A percentile compares a stretch with the other conserved stretches of the same genome.
Evolutionary conservation across 148 eudicot genomes (phyloP).

Genomic region (Cornus florida): DNA sequence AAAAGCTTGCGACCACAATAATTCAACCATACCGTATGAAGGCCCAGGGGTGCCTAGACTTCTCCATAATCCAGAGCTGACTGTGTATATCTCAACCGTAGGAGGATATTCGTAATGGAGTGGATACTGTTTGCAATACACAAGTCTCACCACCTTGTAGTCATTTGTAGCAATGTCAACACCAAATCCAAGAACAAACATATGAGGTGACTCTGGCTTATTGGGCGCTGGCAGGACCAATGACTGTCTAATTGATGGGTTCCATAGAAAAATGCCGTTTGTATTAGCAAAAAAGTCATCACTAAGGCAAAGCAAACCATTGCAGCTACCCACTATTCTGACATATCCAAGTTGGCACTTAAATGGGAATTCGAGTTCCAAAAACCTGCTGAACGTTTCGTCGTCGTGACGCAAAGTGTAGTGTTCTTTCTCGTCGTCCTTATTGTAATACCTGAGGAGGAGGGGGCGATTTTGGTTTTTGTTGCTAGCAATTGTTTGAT

Average conservation of each 20-base stretch:
- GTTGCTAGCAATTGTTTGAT: not conserved
- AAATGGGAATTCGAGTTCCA: conserved; percentile 23
- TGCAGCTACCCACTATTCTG: conserved; percentile 32
- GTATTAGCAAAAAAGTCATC: conserved; percentile 21
- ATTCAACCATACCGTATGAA: not conserved
- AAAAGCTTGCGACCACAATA: conserved; percentile 27
- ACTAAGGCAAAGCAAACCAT: conserved; percentile 37
- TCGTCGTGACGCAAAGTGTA: conserved; percentile 17
- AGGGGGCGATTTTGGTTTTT: not conserved
- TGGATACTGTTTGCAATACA: conserved; percentile 4
- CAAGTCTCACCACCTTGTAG: conserved; percentile 21
- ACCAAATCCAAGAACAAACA: conserved; percentile 32
- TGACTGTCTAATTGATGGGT: conserved; percentile 25
- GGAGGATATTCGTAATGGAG: not conserved
- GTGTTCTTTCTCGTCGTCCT: conserved; percentile 14
- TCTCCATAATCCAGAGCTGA: conserved; percentile 21
- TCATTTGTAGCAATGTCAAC: conserved; percentile 6
- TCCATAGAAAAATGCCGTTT: conserved; percentile 19
- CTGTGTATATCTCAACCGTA: conserved; percentile 13
- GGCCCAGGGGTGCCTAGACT: not conserved
- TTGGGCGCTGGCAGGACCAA: not conserved
- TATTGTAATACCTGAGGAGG: conserved; percentile 17
- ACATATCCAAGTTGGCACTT: conserved; percentile 23
- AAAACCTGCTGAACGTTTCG: conserved; percentile 4
- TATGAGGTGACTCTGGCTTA: not conserved